Conservation (phyloP, 306 rosid species). For the Inga leiocalycina region DNA sequence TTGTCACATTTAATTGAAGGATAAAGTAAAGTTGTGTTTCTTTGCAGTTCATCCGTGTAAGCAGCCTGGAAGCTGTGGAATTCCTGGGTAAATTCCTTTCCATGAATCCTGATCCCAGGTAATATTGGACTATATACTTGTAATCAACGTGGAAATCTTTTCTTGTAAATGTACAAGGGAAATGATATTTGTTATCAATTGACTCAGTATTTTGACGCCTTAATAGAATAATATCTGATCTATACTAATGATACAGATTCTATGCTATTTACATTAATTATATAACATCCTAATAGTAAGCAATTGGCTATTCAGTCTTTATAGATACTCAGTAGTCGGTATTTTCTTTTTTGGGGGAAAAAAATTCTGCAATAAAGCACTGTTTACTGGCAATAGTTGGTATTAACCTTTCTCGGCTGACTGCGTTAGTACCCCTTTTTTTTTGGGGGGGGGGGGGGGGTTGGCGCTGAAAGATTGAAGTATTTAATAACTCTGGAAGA, state of each 20-base stretch:
- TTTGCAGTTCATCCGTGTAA: constrained; percentile 63
- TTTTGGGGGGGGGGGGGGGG: background rate
- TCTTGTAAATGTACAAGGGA: background rate
- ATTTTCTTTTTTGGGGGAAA: background rate
- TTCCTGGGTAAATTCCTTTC: constrained; percentile 78
- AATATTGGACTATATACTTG: constrained; percentile 33
- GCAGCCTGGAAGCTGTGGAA: constrained; percentile 80
- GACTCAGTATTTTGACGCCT: constrained; percentile 11
- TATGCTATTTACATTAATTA: too few relatives aligned
- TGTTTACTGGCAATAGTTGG: constrained; percentile 16
- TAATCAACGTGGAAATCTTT: constrained; percentile 13
- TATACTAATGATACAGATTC: too few relatives aligned
- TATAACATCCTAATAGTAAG: background rate
- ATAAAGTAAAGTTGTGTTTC: constrained; percentile 30
- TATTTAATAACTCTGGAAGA: background rate
- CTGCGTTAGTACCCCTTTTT: background rate
- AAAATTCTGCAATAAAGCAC: background rate
- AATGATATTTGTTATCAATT: constrained; percentile 5
- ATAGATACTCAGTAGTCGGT: background rate
- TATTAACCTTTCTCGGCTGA: background rate
- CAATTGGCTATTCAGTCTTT: constrained; percentile 14
- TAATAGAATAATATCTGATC: too few relatives aligned
- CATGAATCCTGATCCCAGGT: constrained; percentile 83
- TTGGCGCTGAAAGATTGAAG: background rate
- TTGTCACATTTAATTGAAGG: constrained; percentile 23